phyloP scores from a whole-genome alignment of 805 yeast species.

The Priceomyces melissophilus region DNA sequence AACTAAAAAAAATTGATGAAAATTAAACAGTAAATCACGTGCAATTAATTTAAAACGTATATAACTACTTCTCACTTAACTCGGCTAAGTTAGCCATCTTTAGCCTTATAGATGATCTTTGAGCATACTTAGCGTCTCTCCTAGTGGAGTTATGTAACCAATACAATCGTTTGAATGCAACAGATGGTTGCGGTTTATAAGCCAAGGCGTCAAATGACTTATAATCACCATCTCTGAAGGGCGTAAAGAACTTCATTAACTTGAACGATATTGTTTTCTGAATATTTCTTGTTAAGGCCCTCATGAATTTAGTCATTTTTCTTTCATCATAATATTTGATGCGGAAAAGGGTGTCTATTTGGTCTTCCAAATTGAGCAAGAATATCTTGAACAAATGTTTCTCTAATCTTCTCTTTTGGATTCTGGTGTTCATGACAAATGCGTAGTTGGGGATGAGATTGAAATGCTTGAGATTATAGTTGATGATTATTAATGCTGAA shows the following conservation, averaged over 20 bases:
- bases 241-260: conserved; percentile 21
- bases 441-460: conserved; percentile 35
- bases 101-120: neutral
- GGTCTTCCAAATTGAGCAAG: conserved; percentile 35
- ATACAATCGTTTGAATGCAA: conserved; percentile 28
- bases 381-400: conserved; percentile 36
- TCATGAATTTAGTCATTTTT: conserved; percentile 25
- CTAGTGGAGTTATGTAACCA: conserved; percentile 19
- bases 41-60: neutral
- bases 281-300: conserved; percentile 22
- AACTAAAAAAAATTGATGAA: no score
- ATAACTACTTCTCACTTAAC: conserved; percentile 3
- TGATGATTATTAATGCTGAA: conserved; percentile 14
- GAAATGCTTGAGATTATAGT: conserved; percentile 28
- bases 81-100: conserved; percentile 5
- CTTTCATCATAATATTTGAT: conserved; percentile 33
- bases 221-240: conserved; percentile 7
- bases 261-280: conserved; percentile 24
- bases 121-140: neutral
- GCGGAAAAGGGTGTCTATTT: conserved; percentile 32
- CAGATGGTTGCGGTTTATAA: conserved; percentile 20
- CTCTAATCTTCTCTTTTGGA: conserved; percentile 20
- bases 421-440: conserved; percentile 18
- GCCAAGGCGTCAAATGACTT: conserved; percentile 20
- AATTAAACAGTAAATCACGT: neutral